phyloP scores from a whole-genome alignment of 2,329 filamentous ascomycete species.

The Pseudogymnoascus sp. region DNA sequence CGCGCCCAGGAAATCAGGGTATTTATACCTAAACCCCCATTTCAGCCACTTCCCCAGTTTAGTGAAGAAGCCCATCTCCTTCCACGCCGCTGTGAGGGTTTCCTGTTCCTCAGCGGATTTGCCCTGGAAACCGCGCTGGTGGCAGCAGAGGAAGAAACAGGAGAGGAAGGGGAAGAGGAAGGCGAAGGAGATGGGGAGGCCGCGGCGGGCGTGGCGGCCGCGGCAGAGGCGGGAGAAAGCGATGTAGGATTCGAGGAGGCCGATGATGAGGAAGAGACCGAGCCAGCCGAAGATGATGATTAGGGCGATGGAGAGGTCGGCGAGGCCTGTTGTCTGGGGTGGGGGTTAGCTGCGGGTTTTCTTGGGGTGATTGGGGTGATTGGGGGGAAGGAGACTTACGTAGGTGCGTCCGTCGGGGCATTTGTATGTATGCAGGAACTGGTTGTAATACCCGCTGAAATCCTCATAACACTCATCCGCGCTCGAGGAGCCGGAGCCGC shows the following conservation, averaged over 20 bases:
- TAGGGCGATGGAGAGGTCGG: neutral
- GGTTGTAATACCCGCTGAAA: too few species aligned
- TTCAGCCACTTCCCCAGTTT: neutral
- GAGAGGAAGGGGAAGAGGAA: neutral
- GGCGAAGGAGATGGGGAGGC: neutral
- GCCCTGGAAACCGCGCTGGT: neutral
- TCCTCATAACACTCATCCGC: neutral
- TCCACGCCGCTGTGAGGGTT: neutral
- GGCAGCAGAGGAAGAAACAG: slow-evolving; percentile 5
- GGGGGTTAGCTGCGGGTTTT: neutral
- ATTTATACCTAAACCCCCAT: slow-evolving; percentile 4
- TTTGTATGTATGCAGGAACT: too few species aligned
- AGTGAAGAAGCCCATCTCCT: neutral
- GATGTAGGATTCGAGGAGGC: slow-evolving; percentile 30
- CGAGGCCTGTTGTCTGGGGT: neutral
- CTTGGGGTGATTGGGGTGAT: too few species aligned
- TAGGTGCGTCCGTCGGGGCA: too few species aligned
- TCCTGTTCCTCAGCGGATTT: neutral
- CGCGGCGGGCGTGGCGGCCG: slow-evolving; percentile 1
- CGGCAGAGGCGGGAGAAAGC: slow-evolving; percentile 18
- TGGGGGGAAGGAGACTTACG: too few species aligned
- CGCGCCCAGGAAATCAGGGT: neutral
- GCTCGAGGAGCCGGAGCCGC: neutral
- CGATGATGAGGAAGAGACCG: slow-evolving; percentile 26
- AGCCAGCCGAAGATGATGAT: slow-evolving; percentile 14